phyloP scores from a whole-genome alignment of 331 rosid species.

The Malus hybrid region DNA sequence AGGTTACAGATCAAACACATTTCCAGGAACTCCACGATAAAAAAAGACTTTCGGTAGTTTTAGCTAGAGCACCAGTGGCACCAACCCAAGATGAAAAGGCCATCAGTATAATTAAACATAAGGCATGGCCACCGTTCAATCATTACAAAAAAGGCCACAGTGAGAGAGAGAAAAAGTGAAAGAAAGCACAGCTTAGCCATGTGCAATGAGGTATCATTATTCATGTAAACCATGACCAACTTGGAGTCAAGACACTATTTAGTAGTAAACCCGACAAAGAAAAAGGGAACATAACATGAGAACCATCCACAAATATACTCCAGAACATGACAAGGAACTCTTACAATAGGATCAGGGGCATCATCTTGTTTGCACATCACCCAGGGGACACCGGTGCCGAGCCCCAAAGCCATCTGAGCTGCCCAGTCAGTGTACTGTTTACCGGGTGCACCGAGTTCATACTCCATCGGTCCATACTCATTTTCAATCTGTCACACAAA shows the following conservation, averaged over 20 bases:
- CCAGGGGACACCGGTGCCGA: constrained; percentile 83
- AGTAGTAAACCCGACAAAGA: constrained; percentile 31
- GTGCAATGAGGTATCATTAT: constrained; percentile 25
- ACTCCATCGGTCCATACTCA: constrained; percentile 82
- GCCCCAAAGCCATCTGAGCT: constrained; percentile 74
- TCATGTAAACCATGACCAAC: constrained; percentile 17
- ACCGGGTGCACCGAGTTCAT: constrained; percentile 70
- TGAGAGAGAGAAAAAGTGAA: neutral
- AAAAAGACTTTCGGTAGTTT: neutral
- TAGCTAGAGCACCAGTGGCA: neutral
- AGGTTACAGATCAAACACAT: neutral
- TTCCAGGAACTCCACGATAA: neutral
- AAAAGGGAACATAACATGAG: constrained; percentile 11
- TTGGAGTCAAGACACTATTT: constrained; percentile 16
- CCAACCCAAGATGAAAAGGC: constrained; percentile 10
- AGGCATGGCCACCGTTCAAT: constrained; percentile 5
- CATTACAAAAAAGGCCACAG: constrained; percentile 3
- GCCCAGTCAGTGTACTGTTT: constrained; percentile 73
- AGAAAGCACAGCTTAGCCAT: constrained; percentile 19
- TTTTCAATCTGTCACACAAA: constrained; percentile 63
- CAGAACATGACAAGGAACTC: constrained; percentile 18
- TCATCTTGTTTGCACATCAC: constrained; percentile 96
- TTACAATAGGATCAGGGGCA: constrained; percentile 90
- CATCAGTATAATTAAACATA: neutral
- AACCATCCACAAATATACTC: neutral